Conservation (phyloP, 75 land plant genomes). For the Selaginella moellendorffii region DNA sequence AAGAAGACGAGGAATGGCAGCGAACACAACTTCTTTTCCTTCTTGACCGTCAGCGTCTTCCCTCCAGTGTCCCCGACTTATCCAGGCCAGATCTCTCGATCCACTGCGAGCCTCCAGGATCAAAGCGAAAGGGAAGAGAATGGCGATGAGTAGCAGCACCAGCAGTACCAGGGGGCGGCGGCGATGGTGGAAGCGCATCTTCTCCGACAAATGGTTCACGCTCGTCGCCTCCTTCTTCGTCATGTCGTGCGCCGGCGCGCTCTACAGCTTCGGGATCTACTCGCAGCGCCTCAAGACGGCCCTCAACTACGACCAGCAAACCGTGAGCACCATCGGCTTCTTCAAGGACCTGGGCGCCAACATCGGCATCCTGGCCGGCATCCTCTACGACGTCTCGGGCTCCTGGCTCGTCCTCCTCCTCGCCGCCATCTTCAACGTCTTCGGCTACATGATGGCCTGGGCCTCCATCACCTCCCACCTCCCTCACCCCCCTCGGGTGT, state of each 20-base stretch:
- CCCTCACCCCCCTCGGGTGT: neutral
- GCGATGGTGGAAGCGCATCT: too few relatives aligned
- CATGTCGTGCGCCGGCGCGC: slow-evolving; percentile 7
- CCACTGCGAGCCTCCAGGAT: too few relatives aligned
- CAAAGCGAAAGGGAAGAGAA: too few relatives aligned
- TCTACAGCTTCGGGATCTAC: slow-evolving; percentile 5
- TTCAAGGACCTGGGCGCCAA: slow-evolving; percentile 6
- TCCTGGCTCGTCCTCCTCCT: neutral
- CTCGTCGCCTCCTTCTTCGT: slow-evolving; percentile 7
- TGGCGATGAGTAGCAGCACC: too few relatives aligned
- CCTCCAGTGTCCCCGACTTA: too few relatives aligned
- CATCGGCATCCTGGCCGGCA: slow-evolving; percentile 4
- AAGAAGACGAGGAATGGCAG: too few relatives aligned
- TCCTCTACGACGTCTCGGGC: neutral
- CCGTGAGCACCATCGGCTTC: slow-evolving; percentile 6
- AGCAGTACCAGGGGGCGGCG: too few relatives aligned
- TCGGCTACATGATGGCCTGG: slow-evolving; percentile 5
- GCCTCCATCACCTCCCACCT: neutral
- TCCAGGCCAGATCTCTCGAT: too few relatives aligned
- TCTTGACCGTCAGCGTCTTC: too few relatives aligned
- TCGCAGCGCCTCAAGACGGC: neutral
- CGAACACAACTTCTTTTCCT: too few relatives aligned
- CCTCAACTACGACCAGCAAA: neutral
- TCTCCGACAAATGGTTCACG: neutral
- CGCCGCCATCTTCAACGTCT: neutral